Base-by-base conservation (phyloP, 2,329 filamentous ascomycete genomes). In the Talaromyces amestolkiae region DNA sequence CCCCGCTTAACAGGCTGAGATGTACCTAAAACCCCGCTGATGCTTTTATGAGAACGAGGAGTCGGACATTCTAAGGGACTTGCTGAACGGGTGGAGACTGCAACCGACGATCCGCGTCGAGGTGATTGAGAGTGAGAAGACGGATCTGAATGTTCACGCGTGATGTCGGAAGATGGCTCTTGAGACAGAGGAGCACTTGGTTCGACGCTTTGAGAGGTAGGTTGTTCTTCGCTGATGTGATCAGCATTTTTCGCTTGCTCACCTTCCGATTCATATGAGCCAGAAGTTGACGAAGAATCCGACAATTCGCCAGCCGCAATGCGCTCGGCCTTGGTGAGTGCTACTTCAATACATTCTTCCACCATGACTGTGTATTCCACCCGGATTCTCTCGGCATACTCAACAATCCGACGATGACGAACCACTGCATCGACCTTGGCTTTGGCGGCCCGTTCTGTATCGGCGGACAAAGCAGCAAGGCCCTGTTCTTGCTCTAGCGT, bases 351-450 rank as follows among this genome's bases (percentile, higher is more conserved):
- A 75, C 95, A 99, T 72, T 97, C 92, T 73, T 98, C 92, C 2
- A 99, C 94, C 65, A 97, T 84, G 31, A 96, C 87, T 33, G 94
- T 91, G 72, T 97, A 96, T 73, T 99, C 95, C 56, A 97, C 86
- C 3, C 96, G 91, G 69, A 99, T 97, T 37, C 96, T 89, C 79
- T 99, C 95, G 0, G 93, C 89, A 75, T 99, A 99, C 76, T 99
- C 95, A 37, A 99, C 89, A 60, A 98, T 96, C 71, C 90, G 89
- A 60, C 94, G 89, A 77, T 98, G 92, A 39, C 95, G 91, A 69
- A 96, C 88, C 7, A 98, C 91, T 4, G 94, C 91, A 72, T 99
- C 95, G 1, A 98, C 91, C 76, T 99, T 99, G 53, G 90, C 86
- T 72, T 89, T 91, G 31, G 93, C 91, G 45, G 92, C 86, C 72